Evolutionary conservation across 2,329 filamentous ascomycete genomes (phyloP), one percentile per base, ranked within the genome.

Genomic region (Diaporthe citriasiana): DNA sequence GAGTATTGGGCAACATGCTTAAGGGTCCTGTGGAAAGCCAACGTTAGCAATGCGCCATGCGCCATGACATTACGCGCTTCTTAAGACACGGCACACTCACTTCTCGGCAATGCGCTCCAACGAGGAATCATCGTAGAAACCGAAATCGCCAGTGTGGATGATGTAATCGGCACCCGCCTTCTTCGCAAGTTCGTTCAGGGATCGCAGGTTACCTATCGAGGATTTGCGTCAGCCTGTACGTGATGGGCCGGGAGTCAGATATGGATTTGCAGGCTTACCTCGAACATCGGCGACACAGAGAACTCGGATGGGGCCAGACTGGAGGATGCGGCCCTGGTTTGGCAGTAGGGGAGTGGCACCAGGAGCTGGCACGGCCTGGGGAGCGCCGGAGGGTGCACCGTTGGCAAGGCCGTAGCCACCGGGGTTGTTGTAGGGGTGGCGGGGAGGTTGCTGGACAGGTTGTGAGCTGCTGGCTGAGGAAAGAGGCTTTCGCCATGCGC

Each of bases 1-100:
- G 97, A 99, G 85, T 99, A 99, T 85, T 99, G 97, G 72, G 96
- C 96, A 78, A 99, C 97, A 86, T 99, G 97, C 86, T 98, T 98
- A 69, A 99, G 89, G 30, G 97, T 99, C 88, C 95, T 97, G 81
- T 76, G 66, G 66, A 81, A 69, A 42, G 73, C 53, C 38, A 65
- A 75, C 51, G 72, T 78, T 70, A 79, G 75, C 66, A 25, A 71
- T 60, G 56, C 66, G 47, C 55, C 69, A 65, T 25, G 51, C 25
- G 22, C 33, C 51, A 30, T 35, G 27, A 38, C 35, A 17, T 33
- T 51, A 15, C 51, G 63, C 65, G 50, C 35, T 19, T 35, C 51
- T 75, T 80, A 71, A 79, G 77, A 30, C 25, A 9, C 56, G 35
- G 8, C 59, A 38, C 22, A 86, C 92, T 87, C 86, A 97, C 95